These are phyloP conservation scores for Pestalotiopsis sp. DNA, from an alignment of 2,329 filamentous ascomycete genomes.

Conservation along the genomic window DNA sequence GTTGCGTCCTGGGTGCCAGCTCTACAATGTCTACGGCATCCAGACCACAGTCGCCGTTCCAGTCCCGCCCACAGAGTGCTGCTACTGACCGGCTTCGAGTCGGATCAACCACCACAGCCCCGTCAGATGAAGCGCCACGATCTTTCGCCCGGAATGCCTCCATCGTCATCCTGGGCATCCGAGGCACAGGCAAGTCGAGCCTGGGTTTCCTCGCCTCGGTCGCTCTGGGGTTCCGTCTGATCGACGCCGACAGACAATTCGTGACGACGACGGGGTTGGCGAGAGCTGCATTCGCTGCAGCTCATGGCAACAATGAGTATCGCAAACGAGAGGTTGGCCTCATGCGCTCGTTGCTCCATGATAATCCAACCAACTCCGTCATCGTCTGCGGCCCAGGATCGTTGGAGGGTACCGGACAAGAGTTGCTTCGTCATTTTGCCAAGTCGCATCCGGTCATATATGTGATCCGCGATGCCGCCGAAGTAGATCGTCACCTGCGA, in stretches of 20 bases:
- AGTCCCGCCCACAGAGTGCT: background rate
- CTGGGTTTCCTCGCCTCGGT: conserved; percentile 1
- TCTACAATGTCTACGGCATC: background rate
- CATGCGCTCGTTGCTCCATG: background rate
- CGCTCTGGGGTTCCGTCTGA: background rate
- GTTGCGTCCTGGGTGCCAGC: background rate
- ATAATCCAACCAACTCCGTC: background rate
- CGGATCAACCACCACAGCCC: background rate
- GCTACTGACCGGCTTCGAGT: background rate
- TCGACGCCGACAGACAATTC: background rate
- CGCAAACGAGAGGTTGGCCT: background rate
- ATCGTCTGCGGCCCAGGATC: background rate
- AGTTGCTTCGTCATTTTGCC: conserved; percentile 1
- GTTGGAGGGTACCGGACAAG: background rate
- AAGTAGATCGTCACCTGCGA: background rate
- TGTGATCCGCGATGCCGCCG: background rate
- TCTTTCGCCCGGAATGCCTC: conserved; percentile 1
- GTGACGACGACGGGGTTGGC: background rate
- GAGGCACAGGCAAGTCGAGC: conserved; percentile 2
- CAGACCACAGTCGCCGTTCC: background rate
- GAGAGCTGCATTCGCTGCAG: background rate
- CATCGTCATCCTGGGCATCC: conserved; percentile 3
- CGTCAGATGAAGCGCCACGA: background rate
- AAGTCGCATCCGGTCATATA: conserved; percentile 2
- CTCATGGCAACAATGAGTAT: background rate